These are phyloP conservation scores for Aspergillus ochraceoroseus DNA, from an alignment of 2,329 filamentous ascomycete genomes.

Conservation along the genomic window DNA sequence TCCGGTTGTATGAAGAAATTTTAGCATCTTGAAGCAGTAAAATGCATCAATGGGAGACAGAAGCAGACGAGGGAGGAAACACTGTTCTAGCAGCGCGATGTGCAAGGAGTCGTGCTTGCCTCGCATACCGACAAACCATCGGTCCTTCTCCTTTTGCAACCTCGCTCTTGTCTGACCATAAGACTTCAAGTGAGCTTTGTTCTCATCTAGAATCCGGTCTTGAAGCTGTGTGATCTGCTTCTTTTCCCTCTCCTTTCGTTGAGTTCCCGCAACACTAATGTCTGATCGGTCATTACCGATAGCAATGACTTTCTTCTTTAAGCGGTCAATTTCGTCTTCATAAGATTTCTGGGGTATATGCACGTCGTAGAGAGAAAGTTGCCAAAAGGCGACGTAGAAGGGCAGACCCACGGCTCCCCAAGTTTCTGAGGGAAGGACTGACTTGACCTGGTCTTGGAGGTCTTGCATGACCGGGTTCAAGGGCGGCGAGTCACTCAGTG, in stretches of 20 bases:
- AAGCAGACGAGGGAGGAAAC: constrained; percentile 80
- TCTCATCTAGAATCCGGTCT: constrained; percentile 67
- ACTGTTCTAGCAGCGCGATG: constrained; percentile 77
- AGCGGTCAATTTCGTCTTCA: constrained; percentile 64
- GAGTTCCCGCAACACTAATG: constrained; percentile 60
- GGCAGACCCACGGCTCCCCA: constrained; percentile 69
- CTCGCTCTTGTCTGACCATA: constrained; percentile 64
- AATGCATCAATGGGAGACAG: constrained; percentile 83
- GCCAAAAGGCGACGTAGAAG: constrained; percentile 91
- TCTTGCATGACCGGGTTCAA: constrained; percentile 68
- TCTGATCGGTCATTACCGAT: constrained; percentile 69
- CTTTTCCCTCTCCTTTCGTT: constrained; percentile 65
- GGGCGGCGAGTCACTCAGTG: constrained; percentile 32
- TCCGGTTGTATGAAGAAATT: constrained; percentile 77
- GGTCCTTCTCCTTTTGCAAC: constrained; percentile 67
- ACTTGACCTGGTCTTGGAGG: constrained; percentile 64
- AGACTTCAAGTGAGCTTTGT: constrained; percentile 62
- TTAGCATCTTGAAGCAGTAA: constrained; percentile 80
- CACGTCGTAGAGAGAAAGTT: constrained; percentile 76
- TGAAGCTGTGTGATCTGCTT: constrained; percentile 64
- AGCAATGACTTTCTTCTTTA: constrained; percentile 62
- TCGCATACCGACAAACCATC: constrained; percentile 68
- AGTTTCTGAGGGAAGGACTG: constrained; percentile 56
- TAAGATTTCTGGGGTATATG: constrained; percentile 73
- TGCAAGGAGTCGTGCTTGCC: constrained; percentile 64